Evolutionary conservation across 495 filamentous ascomycete species (phyloP).

Genomic region (Elasticomyces elasticus): DNA sequence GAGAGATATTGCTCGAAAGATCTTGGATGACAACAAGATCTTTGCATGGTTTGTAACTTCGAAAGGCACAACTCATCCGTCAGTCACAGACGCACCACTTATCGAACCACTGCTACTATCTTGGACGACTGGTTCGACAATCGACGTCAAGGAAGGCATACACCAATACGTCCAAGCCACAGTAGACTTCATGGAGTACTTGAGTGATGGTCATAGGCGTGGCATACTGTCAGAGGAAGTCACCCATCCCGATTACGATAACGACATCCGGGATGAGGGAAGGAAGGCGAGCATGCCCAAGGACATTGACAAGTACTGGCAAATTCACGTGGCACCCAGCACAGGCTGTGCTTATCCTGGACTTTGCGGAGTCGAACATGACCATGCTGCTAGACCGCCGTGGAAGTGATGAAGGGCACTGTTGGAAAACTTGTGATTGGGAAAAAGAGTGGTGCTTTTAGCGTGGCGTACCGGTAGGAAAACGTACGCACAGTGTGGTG

Average conservation of each 20-base stretch:
- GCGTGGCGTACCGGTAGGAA: neutral
- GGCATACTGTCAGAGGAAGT: constrained; percentile 20
- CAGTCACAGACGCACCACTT: constrained; percentile 45
- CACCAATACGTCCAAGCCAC: constrained; percentile 20
- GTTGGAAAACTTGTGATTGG: neutral
- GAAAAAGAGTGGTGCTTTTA: no score
- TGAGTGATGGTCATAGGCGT: constrained; percentile 7
- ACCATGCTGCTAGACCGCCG: neutral
- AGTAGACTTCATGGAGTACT: constrained; percentile 18
- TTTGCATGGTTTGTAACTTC: constrained; percentile 45
- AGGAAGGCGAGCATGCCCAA: constrained; percentile 13
- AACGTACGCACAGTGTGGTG: neutral
- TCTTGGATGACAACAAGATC: constrained; percentile 5
- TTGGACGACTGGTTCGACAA: constrained; percentile 40
- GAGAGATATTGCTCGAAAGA: constrained; percentile 30
- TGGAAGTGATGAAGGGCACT: neutral
- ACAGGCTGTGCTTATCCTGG: constrained; percentile 7
- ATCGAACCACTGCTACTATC: constrained; percentile 40
- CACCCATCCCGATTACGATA: constrained; percentile 17
- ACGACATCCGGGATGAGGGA: constrained; percentile 9
- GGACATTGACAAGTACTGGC: constrained; percentile 19
- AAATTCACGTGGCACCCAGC: constrained; percentile 19
- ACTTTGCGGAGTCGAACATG: constrained; percentile 11
- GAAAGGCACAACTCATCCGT: constrained; percentile 42
- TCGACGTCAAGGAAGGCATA: constrained; percentile 19